Conservation (phyloP, 352 stramenopile species). For the Phytopythium mirpurense region DNA sequence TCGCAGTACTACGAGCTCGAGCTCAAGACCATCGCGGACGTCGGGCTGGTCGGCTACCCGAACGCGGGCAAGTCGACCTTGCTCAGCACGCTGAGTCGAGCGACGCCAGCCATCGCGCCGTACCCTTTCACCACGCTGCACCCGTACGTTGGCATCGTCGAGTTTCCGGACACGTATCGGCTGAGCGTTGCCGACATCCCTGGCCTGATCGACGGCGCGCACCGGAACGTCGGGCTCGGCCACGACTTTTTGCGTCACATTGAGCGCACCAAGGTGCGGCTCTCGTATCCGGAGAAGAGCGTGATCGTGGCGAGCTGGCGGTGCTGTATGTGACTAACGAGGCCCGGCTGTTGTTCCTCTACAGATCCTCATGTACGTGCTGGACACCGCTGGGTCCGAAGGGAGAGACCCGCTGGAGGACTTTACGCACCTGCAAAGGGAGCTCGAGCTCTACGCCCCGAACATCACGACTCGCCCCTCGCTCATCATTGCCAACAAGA, state of each 20-base stretch:
- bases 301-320: background rate
- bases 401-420: slow-evolving; percentile 73
- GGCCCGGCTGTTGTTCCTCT: background rate
- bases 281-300: background rate
- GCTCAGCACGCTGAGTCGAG: slow-evolving; percentile 90
- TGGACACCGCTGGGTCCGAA: slow-evolving; percentile 77
- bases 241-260: slow-evolving; percentile 98
- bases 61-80: slow-evolving; percentile 98
- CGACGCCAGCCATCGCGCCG: slow-evolving; percentile 92
- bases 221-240: slow-evolving; percentile 96
- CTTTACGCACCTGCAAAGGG: slow-evolving; percentile 72
- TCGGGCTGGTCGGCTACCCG: slow-evolving; percentile 98
- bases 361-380: slow-evolving; percentile 83
- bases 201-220: slow-evolving; percentile 88
- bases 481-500: slow-evolving; percentile 88
- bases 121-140: slow-evolving; percentile 98
- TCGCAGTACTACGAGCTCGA: slow-evolving; percentile 96
- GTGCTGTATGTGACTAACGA: background rate
- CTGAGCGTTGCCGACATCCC: slow-evolving; percentile 89
- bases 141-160: slow-evolving; percentile 93
- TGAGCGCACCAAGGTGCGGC: slow-evolving; percentile 93
- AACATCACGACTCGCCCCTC: slow-evolving; percentile 82
- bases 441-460: slow-evolving; percentile 84
- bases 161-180: slow-evolving; percentile 93
- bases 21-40: slow-evolving; percentile 97